A percentile compares a stretch with the other conserved stretches of the same genome.
Conservation (phyloP, 768 basidiomycete species). For the Candolleomyces eurysporus region DNA sequence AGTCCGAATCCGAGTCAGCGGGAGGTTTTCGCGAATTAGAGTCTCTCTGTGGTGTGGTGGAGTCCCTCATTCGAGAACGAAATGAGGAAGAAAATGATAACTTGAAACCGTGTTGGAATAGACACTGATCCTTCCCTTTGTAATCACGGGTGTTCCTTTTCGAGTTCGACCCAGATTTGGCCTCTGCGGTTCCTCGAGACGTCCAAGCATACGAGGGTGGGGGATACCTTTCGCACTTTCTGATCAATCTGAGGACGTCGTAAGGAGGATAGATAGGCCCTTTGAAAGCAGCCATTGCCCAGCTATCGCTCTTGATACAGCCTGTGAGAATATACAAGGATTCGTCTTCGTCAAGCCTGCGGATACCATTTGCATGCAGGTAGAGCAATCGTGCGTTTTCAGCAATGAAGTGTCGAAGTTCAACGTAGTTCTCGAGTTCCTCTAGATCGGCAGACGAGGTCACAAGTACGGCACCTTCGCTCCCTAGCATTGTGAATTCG, state of each 20-base stretch:
- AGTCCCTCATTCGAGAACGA: not conserved
- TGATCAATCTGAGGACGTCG: not conserved
- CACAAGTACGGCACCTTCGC: not conserved
- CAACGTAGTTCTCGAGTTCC: not conserved
- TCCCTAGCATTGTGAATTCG: not conserved
- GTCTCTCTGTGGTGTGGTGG: too few species aligned
- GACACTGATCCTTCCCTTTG: not conserved
- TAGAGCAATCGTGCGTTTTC: not conserved
- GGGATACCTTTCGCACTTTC: not conserved
- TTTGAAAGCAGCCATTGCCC: not conserved
- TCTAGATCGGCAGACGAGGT: not conserved
- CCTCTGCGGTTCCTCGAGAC: not conserved
- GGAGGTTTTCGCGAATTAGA: too few species aligned
- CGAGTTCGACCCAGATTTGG: not conserved
- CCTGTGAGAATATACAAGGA: not conserved
- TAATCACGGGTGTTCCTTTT: not conserved
- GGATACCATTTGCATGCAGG: not conserved
- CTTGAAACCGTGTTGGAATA: not conserved
- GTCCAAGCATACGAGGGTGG: not conserved
- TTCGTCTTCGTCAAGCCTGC: not conserved
- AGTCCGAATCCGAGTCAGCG: too few species aligned
- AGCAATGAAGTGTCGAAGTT: not conserved
- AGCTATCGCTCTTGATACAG: not conserved
- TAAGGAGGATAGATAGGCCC: not conserved
- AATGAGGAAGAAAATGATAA: not conserved